Conservation (phyloP, 2,329 filamentous ascomycete species). For the Xylaria sp. region DNA sequence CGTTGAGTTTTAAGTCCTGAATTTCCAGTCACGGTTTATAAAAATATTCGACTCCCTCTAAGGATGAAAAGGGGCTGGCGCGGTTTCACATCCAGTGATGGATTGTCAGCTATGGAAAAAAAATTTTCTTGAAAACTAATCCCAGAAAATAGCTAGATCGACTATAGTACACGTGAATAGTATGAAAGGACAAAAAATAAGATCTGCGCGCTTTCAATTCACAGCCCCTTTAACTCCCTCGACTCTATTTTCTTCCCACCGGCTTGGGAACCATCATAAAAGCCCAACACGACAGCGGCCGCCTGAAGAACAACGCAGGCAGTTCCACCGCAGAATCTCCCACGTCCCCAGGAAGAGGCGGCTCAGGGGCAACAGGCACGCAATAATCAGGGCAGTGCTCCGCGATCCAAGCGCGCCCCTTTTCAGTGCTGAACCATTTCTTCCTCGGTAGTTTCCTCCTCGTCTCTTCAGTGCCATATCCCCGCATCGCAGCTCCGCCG, state of each 20-base stretch:
- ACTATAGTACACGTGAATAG: not conserved
- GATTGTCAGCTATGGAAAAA: not conserved
- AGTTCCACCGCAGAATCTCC: not conserved
- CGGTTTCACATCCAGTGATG: not conserved
- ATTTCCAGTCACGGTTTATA: not conserved
- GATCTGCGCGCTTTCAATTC: too few relatives aligned
- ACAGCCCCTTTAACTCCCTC: not conserved
- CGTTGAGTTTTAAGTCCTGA: not conserved
- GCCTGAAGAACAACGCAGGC: not conserved
- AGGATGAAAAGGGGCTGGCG: not conserved
- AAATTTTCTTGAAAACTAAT: too few relatives aligned
- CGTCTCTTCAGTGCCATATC: not conserved
- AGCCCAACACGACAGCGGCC: not conserved
- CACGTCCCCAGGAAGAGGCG: not conserved
- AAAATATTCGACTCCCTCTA: not conserved
- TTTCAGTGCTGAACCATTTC: constrained; percentile 7
- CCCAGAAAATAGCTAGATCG: not conserved
- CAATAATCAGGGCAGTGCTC: constrained; percentile 1
- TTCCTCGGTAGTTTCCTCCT: not conserved
- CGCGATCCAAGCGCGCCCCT: constrained; percentile 13
- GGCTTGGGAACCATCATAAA: not conserved
- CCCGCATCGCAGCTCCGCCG: not conserved
- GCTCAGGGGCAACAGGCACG: constrained; percentile 2
- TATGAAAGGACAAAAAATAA: not conserved
- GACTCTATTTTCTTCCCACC: too few relatives aligned